phyloP scores from a whole-genome alignment of 352 stramenopile genomes.

The Globisporangium barbulae region DNA sequence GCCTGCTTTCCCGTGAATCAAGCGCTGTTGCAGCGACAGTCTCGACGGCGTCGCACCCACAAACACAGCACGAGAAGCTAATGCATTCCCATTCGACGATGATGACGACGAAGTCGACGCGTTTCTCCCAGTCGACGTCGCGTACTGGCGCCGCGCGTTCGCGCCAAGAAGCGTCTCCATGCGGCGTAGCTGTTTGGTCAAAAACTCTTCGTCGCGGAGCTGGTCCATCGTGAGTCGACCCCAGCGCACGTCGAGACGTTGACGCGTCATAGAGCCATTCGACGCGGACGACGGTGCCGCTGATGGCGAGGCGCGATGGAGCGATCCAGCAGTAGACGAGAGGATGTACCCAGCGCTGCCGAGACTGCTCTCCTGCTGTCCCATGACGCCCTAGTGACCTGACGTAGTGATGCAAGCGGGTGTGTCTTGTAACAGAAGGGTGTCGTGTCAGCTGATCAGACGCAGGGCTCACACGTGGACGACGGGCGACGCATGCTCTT shows the following conservation, averaged over 20 bases:
- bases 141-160: slow-evolving; percentile 15
- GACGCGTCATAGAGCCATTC: not conserved
- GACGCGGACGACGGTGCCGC: not conserved
- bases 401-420: too few species aligned
- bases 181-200: slow-evolving; percentile 60
- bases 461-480: too few species aligned
- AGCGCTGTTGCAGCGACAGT: slow-evolving; percentile 17
- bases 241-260: slow-evolving; percentile 62
- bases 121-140: not conserved
- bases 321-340: not conserved
- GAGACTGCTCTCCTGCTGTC: slow-evolving; percentile 15
- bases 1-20: slow-evolving; percentile 17
- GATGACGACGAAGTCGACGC: not conserved
- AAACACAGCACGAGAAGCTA: slow-evolving; percentile 15
- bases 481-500: too few species aligned
- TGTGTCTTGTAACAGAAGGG: too few species aligned
- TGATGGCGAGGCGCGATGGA: not conserved
- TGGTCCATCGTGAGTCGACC: slow-evolving; percentile 58
- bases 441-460: too few species aligned
- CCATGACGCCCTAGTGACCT: slow-evolving; percentile 2
- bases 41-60: not conserved
- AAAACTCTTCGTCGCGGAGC: slow-evolving; percentile 62
- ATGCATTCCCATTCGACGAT: not conserved
- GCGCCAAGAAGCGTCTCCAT: slow-evolving; percentile 46
- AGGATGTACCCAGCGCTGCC: slow-evolving; percentile 9